These are phyloP conservation scores for Trichoderma koningiopsis DNA, from an alignment of 2,329 filamentous ascomycete species.

Conservation along the genomic window DNA sequence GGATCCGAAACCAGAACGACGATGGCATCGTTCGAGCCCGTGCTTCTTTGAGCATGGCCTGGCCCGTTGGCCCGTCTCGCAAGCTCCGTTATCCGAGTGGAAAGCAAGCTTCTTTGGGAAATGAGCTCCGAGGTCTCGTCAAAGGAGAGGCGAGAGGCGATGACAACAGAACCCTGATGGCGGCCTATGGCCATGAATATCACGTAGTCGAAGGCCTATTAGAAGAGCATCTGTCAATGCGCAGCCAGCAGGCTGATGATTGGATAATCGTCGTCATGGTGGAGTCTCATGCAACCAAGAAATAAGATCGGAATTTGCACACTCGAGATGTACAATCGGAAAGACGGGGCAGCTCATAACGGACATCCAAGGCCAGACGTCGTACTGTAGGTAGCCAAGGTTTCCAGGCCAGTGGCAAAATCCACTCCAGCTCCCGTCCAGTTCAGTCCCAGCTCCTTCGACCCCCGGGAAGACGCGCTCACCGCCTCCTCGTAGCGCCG, in stretches of 20 bases:
- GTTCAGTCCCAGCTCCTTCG: too few relatives aligned
- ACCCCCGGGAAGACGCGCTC: background rate
- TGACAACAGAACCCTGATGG: background rate
- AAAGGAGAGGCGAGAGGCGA: background rate
- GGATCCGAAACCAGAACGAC: background rate
- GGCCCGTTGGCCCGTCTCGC: background rate
- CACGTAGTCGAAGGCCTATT: background rate
- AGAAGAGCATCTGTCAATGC: background rate
- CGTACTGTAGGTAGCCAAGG: background rate
- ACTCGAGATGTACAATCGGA: background rate
- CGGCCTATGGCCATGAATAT: background rate
- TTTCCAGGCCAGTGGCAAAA: background rate
- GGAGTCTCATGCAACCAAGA: background rate
- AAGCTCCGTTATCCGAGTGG: background rate
- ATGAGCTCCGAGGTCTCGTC: background rate
- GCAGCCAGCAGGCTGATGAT: background rate
- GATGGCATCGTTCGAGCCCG: constrained; percentile 7
- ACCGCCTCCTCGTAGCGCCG: background rate
- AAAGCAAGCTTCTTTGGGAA: background rate
- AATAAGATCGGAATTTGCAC: background rate
- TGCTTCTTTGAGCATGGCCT: constrained; percentile 7
- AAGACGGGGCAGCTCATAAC: background rate
- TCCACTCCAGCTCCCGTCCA: background rate
- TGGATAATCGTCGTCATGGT: background rate
- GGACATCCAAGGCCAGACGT: background rate